Evolutionary conservation across 306 rosid genomes (phyloP), one percentile per base, ranked within the genome.

Genomic region (Purshia tridentata): DNA sequence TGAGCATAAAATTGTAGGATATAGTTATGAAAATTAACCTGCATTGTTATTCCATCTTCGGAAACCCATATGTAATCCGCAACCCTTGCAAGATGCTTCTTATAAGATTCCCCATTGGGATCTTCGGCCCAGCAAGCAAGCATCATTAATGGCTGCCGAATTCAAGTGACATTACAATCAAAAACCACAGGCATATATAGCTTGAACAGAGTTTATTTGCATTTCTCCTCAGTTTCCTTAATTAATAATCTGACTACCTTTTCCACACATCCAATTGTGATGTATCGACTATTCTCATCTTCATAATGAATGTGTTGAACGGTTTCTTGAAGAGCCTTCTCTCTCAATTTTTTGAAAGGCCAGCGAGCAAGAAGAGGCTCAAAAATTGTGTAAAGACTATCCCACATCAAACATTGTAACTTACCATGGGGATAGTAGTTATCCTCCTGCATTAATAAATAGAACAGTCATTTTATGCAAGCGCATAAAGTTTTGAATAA

Each of bases 261-360:
- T 79, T 89, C 89, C 0, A 87, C 88, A 4, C 89, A 74, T 12
- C 88, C 90, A 11, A 86, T 83, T 39, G 90, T 87, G 6, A 91
- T 80, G 58, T 87, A 91, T 71, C 96, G 85, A 45, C 89, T 86
- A 37, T 53, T 84, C 59, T 86, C 96, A 73, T 90, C 96, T 71
- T 88, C 92, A n/a, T 91, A 89, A 70, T 91, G 96, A 18, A 89
- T 86, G 48, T 89, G 96, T 41, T 87, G 80, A 93, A 91, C 86
- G 14, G 91, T 86, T 23, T 81, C 88, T 78, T 85, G 69, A 54
- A 91, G 90, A 22, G 94, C 88, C 51, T 66, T 83, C 44, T 89
- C 75, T 59, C 97, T 81, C 29, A 87, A 5, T 45, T 83, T 91
- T 58, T 87, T 87, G 4, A 84, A 77, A 6, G 96, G 97, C 93